Evolutionary conservation across 495 filamentous ascomycete species (phyloP).

Genomic region (Lophiotrema nucula): DNA sequence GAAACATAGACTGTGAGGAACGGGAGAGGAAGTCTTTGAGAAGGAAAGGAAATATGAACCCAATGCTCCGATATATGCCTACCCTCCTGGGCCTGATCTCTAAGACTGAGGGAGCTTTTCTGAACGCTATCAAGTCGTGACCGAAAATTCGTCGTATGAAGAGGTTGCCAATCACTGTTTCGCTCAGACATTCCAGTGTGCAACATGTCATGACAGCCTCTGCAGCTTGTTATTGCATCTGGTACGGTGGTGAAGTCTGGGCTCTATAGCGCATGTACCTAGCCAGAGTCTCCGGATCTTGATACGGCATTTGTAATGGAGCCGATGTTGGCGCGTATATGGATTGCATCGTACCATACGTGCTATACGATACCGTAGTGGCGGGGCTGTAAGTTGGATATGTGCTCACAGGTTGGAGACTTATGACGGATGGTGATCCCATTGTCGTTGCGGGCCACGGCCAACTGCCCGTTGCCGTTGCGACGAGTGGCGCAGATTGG

Average conservation of each 20-base stretch:
- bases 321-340: neutral
- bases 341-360: conserved; percentile 3
- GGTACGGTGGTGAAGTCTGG: conserved; percentile 6
- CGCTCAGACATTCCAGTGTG: no score
- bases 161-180: no score
- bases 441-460: conserved; percentile 17
- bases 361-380: neutral
- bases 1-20: no score
- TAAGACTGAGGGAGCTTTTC: no score
- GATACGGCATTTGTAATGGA: neutral
- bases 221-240: neutral
- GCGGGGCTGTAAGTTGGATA: neutral
- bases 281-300: conserved; percentile 14
- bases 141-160: no score
- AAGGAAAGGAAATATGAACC: no score
- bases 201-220: no score
- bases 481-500: neutral
- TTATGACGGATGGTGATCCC: conserved; percentile 1
- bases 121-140: no score
- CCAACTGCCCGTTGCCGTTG: conserved; percentile 10
- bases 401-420: neutral
- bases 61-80: no score
- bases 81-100: no score
- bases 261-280: conserved; percentile 3
- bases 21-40: no score